Base-by-base conservation (phyloP, 371 early-diverging fungal species). In the Zancudomyces culisetae region DNA sequence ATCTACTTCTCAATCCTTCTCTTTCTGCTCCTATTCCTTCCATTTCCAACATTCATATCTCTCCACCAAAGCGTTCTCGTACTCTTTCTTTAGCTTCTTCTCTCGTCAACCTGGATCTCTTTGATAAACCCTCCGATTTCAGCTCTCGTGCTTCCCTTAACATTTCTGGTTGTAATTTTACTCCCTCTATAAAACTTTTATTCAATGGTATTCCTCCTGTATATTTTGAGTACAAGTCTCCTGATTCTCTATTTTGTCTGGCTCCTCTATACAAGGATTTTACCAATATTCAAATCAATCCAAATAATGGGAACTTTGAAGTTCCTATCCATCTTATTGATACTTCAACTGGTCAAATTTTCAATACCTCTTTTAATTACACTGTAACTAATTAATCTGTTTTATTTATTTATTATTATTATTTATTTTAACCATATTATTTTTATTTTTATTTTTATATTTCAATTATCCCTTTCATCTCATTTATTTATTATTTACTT, bases 181-280 rank as follows among this genome's bases (percentile, higher is more conserved):
- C 75, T 0, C 73, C 73, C 1, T 78, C 80, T 46, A 60, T 83
- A 48, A 66, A 69, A 1, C 74, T 85, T n/a, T 73, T 77, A 74
- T 83, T 85, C 63, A 82, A 60, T 40, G 62, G 57, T 18, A 57
- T 52, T 48, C 47, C 29, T 29, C 58, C 59, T 49, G 27, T 62
- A 24, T 53, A 51, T 26, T 58, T 58, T 22, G 62, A 66, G 42
- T 52, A 59, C 52, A 63, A 56, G 53, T 66, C 67, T 30, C 19
- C 60, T 13, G 58, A 61, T 1, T 43, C 45, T 50, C 59, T 66
- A 12, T 55, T 57, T 21, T 66, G 67, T 19, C 29, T 62, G 12
- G 67, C 68, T 4, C 67, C 67, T 26, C 57, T 66, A 28, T 22
- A 55, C 12, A 42, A 58, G 1, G 66, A 66, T 35, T 43, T 51